These are phyloP conservation scores for Thinopyrum elongatum DNA, from an alignment of 176 grass and related monocot species.

Conservation along the genomic window DNA sequence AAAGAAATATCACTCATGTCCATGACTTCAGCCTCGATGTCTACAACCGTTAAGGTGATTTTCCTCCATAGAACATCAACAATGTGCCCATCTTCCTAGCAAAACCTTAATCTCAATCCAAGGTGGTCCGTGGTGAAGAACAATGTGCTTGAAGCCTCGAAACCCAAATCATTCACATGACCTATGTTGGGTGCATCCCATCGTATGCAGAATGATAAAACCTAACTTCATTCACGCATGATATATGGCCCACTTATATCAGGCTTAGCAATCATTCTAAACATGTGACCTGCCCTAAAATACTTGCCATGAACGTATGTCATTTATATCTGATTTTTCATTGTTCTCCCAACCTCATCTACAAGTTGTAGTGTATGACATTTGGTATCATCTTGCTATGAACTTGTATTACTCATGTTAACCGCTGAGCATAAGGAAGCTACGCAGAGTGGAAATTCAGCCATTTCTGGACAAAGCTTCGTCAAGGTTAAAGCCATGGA, in stretches of 20 bases:
- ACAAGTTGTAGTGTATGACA: neutral
- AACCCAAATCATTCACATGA: neutral
- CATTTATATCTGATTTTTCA: neutral
- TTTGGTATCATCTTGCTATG: neutral
- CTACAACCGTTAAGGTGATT: conserved; percentile 41
- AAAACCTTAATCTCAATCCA: neutral
- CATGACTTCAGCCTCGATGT: conserved; percentile 67
- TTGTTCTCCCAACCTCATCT: neutral
- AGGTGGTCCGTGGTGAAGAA: neutral
- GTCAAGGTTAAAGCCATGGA: no score
- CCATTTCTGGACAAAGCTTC: no score
- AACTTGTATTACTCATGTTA: no score
- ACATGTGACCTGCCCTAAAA: neutral
- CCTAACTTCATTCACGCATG: neutral
- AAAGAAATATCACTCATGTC: conserved; percentile 50
- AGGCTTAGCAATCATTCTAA: neutral
- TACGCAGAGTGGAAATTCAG: no score
- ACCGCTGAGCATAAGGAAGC: no score
- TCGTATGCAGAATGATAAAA: neutral
- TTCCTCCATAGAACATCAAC: conserved; percentile 19
- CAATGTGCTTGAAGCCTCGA: neutral
- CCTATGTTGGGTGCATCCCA: neutral
- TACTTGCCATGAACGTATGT: neutral
- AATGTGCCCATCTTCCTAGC: neutral
- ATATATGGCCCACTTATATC: neutral